Conservation (phyloP, 768 basidiomycete genomes). For the Lyophyllum atratum region DNA sequence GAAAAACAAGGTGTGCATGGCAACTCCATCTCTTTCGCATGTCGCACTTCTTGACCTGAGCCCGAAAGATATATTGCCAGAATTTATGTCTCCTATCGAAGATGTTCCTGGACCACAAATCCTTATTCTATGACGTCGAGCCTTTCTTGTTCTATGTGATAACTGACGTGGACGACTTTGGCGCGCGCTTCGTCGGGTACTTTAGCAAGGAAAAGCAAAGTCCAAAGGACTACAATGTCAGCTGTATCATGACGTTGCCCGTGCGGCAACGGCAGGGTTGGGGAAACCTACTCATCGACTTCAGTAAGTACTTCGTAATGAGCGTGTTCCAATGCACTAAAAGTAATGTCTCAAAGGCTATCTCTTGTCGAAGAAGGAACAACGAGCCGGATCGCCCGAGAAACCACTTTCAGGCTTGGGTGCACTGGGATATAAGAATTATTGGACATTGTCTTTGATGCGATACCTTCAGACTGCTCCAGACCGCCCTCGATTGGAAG, state of each 20-base stretch:
- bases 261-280: constrained; percentile 94
- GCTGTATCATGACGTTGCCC: constrained; percentile 99
- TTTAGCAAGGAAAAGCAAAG: constrained; percentile 99
- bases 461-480: constrained; percentile 65
- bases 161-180: constrained; percentile 86
- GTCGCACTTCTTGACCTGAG: constrained; percentile 9
- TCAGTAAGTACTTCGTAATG: constrained; percentile 66
- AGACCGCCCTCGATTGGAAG: constrained; percentile 70
- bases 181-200: constrained; percentile 95
- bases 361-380: constrained; percentile 93
- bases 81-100: constrained; percentile 96
- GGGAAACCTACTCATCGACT: constrained; percentile 97
- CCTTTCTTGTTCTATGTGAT: constrained; percentile 99
- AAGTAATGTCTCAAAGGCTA: constrained; percentile 63
- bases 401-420: constrained; percentile 94
- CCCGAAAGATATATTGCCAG: constrained; percentile 92
- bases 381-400: constrained; percentile 88
- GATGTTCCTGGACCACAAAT: constrained; percentile 99
- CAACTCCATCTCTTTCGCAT: background rate
- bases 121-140: constrained; percentile 98
- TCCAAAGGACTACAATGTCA: constrained; percentile 94
- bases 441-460: constrained; percentile 91
- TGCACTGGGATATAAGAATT: constrained; percentile 90
- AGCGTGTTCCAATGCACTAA: background rate
- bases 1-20: constrained; percentile 79